Evolutionary conservation across 1,139 yeast species (phyloP).

Genomic region (Saccharomyces hybrid): DNA sequence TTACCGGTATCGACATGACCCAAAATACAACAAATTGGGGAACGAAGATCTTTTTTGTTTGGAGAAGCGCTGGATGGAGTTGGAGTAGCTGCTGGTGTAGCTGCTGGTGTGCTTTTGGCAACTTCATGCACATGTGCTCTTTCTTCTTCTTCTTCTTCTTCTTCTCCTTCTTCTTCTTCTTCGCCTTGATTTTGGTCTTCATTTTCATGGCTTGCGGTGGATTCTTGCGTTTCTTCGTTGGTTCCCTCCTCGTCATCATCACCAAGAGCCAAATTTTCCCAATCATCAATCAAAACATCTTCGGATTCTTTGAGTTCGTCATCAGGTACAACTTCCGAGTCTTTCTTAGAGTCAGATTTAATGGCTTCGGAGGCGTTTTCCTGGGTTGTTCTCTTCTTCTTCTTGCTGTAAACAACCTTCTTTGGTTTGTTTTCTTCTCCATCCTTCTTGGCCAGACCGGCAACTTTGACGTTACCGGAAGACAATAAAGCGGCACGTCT

Average conservation of each 20-base stretch:
- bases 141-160: constrained; percentile 7
- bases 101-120: constrained; percentile 22
- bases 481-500: constrained; percentile 82
- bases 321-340: constrained; percentile 18
- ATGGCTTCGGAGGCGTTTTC: constrained; percentile 17
- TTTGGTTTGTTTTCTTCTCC: constrained; percentile 46
- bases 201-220: neutral
- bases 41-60: constrained; percentile 56
- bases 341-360: constrained; percentile 17
- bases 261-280: constrained; percentile 57
- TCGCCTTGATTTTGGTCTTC: constrained; percentile 11
- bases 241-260: constrained; percentile 39
- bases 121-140: constrained; percentile 8
- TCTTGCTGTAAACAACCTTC: constrained; percentile 69
- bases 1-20: constrained; percentile 99
- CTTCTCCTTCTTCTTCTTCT: constrained; percentile 6
- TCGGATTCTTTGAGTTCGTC: constrained; percentile 35
- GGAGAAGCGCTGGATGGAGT: constrained; percentile 21
- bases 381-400: constrained; percentile 43
- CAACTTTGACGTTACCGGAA: constrained; percentile 64
- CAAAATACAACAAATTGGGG: constrained; percentile 97
- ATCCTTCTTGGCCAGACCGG: constrained; percentile 50
- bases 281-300: constrained; percentile 52
- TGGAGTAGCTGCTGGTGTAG: constrained; percentile 23
- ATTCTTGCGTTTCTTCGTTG: constrained; percentile 9